These are phyloP conservation scores for Pichia deserticola DNA, from an alignment of 805 yeast species.

Conservation along the genomic window DNA sequence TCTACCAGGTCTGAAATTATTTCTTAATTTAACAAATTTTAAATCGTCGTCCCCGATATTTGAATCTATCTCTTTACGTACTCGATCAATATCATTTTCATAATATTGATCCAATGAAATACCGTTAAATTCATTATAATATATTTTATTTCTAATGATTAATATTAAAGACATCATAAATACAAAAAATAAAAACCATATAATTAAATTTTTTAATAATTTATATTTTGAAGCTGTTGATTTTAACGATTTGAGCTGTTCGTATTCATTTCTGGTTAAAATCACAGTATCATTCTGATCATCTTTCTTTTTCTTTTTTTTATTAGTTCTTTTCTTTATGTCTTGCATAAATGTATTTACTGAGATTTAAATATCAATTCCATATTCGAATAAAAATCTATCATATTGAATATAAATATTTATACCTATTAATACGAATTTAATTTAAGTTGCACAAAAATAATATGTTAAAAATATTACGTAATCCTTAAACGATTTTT, in stretches of 20 bases:
- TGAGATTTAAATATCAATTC: no score
- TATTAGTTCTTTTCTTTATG: no score
- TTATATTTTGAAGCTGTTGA: background rate
- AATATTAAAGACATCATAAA: background rate
- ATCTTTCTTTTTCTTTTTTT: no score
- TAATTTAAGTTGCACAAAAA: no score
- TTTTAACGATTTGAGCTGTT: background rate
- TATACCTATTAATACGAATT: no score
- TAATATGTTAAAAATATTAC: no score
- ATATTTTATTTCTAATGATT: background rate
- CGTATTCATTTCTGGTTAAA: background rate
- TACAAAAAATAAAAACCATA: background rate
- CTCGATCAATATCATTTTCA: background rate
- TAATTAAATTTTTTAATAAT: background rate
- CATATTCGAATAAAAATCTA: no score
- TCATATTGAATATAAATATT: no score
- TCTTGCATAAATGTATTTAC: no score
- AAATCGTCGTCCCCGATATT: background rate
- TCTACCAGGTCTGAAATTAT: conserved; percentile 5
- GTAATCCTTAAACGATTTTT: no score
- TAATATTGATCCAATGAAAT: background rate
- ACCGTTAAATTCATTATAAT: background rate
- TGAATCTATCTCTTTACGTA: background rate
- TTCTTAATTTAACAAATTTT: background rate
- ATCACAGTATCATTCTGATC: background rate